A percentile compares a stretch with the other conserved stretches of the same genome.
phyloP scores from a whole-genome alignment of 768 basidiomycete species.

The Cytidiella melzeri region DNA sequence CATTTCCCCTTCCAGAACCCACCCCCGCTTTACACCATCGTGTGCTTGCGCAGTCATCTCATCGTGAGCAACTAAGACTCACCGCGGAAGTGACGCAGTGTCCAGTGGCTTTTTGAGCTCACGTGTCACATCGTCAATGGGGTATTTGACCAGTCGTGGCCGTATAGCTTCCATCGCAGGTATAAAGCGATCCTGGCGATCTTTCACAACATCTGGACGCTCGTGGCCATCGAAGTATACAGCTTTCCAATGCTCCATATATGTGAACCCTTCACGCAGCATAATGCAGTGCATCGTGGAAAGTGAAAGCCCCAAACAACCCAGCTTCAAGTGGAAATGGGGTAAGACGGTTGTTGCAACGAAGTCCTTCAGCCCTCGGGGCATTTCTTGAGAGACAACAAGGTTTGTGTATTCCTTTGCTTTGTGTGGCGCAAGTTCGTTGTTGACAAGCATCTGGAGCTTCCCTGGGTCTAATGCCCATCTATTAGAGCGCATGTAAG shows the following conservation, averaged over 20 bases:
- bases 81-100: conserved; percentile 15
- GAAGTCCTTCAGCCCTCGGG: conserved; percentile 14
- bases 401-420: conserved; percentile 6
- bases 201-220: conserved; percentile 15
- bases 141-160: conserved; percentile 7
- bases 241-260: conserved; percentile 7
- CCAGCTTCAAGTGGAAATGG: conserved; percentile 11
- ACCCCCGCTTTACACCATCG: conserved; percentile 25
- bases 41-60: conserved; percentile 38
- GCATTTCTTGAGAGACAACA: conserved; percentile 14
- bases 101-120: conserved; percentile 1
- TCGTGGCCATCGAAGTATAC: conserved; percentile 19
- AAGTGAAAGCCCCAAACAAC: conserved; percentile 24
- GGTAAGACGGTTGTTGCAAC: conserved; percentile 12
- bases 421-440: conserved; percentile 11
- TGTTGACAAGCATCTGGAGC: conserved; percentile 6
- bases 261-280: conserved; percentile 16
- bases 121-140: conserved; percentile 12
- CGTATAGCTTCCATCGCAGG: conserved; percentile 2
- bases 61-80: conserved; percentile 26
- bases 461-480: conserved; percentile 16
- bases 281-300: conserved; percentile 28
- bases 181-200: conserved; percentile 12
- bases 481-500: conserved; percentile 17
- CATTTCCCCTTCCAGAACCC: too few species aligned